phyloP scores from a whole-genome alignment of 208 protist genomes.

The Leishmania tropica region DNA sequence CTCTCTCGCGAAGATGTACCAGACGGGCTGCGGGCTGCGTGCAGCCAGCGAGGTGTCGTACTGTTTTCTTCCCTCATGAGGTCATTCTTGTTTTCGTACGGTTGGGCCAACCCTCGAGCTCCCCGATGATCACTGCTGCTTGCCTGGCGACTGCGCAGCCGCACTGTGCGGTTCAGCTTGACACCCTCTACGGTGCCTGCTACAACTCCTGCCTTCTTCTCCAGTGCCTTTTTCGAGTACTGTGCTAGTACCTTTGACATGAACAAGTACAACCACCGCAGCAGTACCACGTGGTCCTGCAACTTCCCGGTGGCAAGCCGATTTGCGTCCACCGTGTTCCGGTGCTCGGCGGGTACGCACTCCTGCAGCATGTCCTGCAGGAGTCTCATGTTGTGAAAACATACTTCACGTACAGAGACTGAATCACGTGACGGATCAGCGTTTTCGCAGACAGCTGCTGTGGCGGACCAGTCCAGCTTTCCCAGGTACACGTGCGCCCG shows the following conservation, averaged over 20 bases:
- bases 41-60: background rate
- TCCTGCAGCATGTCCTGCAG: constrained; percentile 70
- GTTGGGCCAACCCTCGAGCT: background rate
- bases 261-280: constrained; percentile 82
- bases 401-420: constrained; percentile 42
- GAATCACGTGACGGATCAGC: constrained; percentile 63
- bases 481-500: constrained; percentile 20
- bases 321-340: constrained; percentile 47
- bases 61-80: background rate
- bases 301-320: constrained; percentile 78
- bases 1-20: background rate
- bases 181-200: constrained; percentile 45
- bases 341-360: constrained; percentile 59
- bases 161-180: constrained; percentile 52
- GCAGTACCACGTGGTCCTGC: constrained; percentile 79
- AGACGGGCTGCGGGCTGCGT: background rate
- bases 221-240: constrained; percentile 66
- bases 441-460: constrained; percentile 59
- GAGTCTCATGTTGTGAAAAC: constrained; percentile 69
- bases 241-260: constrained; percentile 71
- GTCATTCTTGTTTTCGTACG: background rate
- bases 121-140: background rate
- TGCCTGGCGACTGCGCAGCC: constrained; percentile 19
- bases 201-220: constrained; percentile 27
- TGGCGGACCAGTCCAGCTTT: constrained; percentile 67